A percentile compares a stretch with the other conserved stretches of the same genome.
Conservation (phyloP, 768 basidiomycete species). For the Mycena olivaceomarginata region DNA sequence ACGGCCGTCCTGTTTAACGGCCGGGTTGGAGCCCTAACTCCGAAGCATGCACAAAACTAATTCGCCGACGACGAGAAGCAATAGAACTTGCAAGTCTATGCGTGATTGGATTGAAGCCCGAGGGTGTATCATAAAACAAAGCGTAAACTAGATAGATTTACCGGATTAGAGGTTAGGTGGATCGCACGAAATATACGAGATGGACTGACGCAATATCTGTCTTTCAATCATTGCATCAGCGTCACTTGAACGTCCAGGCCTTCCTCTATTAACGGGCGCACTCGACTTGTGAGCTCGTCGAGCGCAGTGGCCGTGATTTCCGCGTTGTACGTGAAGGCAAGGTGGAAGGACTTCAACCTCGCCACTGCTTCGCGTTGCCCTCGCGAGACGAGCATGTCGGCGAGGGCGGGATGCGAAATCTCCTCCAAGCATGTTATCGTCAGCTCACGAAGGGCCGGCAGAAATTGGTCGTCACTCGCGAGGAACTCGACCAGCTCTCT, state of each 20-base stretch:
- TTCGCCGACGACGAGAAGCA: too few species aligned
- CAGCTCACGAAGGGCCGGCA: not conserved
- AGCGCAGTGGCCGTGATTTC: not conserved
- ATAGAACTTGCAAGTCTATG: too few species aligned
- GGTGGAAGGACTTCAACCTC: constrained; percentile 13
- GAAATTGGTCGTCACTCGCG: not conserved
- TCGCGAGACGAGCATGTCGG: constrained; percentile 7
- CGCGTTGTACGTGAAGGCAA: not conserved
- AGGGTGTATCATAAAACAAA: too few species aligned
- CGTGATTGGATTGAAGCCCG: too few species aligned
- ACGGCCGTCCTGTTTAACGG: too few species aligned
- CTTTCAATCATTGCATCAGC: too few species aligned
- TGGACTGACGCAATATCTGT: too few species aligned
- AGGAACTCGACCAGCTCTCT: not conserved
- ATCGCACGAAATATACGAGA: too few species aligned
- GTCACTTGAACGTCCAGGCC: not conserved
- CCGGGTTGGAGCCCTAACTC: too few species aligned
- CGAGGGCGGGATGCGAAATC: not conserved
- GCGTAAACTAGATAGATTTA: too few species aligned
- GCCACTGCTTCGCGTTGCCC: not conserved
- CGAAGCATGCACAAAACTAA: too few species aligned
- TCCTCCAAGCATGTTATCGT: not conserved
- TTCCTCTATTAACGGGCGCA: not conserved
- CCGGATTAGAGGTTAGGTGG: too few species aligned
- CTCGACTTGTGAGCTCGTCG: not conserved